Percentiles rank a stretch among this genome's conserved stretches.
These are phyloP conservation scores for Trichoderma pleuroti DNA, from an alignment of 2,329 filamentous ascomycete species.

Conservation along the genomic window DNA sequence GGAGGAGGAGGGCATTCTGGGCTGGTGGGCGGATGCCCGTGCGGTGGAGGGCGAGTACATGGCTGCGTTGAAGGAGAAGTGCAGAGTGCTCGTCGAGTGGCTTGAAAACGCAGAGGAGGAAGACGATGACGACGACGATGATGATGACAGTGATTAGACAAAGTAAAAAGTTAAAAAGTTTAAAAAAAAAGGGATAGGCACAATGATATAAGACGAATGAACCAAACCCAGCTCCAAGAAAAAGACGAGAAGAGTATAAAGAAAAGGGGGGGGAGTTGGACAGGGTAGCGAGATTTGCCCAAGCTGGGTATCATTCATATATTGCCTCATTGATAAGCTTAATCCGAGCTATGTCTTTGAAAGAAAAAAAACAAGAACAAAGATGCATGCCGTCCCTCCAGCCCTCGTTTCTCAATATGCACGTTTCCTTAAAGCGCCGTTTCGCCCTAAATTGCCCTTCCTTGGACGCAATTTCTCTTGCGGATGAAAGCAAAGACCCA, in stretches of 20 bases:
- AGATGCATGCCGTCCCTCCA: background rate
- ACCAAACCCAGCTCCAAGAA: background rate
- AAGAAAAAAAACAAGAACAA: background rate
- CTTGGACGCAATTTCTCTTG: background rate
- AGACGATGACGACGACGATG: conserved; percentile 52
- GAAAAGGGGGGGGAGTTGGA: background rate
- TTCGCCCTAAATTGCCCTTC: background rate
- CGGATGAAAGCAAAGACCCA: background rate
- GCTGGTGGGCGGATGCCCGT: conserved; percentile 79
- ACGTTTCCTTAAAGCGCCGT: conserved; percentile 3
- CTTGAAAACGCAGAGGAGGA: conserved; percentile 71
- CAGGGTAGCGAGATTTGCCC: background rate
- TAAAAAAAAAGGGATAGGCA: background rate
- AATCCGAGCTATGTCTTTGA: background rate
- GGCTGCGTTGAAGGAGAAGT: conserved; percentile 67
- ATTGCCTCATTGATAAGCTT: conserved; percentile 1
- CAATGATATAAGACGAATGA: background rate
- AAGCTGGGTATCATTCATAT: conserved; percentile 18
- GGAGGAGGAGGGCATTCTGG: conserved; percentile 82
- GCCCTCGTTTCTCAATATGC: background rate
- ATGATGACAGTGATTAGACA: conserved; percentile 18
- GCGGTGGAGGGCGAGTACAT: conserved; percentile 66
- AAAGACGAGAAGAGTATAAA: background rate
- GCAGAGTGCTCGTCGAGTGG: conserved; percentile 78
- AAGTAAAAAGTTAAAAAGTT: background rate